Evolutionary conservation across 75 land plant genomes (phyloP), one percentile per base, ranked within the genome.

Genomic region (Pinus taeda): DNA sequence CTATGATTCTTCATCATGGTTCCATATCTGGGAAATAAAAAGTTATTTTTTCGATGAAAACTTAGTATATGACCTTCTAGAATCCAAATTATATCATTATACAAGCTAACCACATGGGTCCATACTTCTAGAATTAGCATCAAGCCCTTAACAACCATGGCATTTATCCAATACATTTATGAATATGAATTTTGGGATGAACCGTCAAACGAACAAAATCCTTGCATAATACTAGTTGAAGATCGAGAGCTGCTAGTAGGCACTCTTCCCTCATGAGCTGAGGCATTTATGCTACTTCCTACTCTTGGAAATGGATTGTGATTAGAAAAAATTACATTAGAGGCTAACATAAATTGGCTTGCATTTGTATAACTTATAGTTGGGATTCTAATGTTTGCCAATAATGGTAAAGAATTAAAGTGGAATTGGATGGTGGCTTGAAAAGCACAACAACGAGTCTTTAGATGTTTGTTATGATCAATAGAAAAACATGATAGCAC

Each of bases 401-500:
- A 79, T 0, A 90, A 82, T n/a, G 91, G 88, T 13, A 88, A 81
- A 9, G 90, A 81, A 76, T 33, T 81, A 86, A 53, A 7, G 87
- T 36, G 58, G 89, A 57, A 39, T 83, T 90, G 39, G 93, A 81
- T 45, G 89, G 97, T 29, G 93, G 91, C 80, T 90, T 94, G 82
- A 90, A 83, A 74, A 87, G 88, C 58, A 93, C 88, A 79, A 88
- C 91, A 79, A 95, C 97, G 84, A 87, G 74, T n/a, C 78, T 95
- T 92, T 42, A 96, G 88, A 71, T 90, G 85, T 80, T 84, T 90
- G 80, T 86, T 94, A 75, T 96, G 98, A 33, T 89, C 92, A 76
- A 90, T 79, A 7, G 95, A 93, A 79, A 96, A 92, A 17, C 89
- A 91, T 36, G 93, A 89, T 21, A 96, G 79, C 61, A 93, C 98